phyloP scores from a whole-genome alignment of 306 rosid species.

The Trifolium fragiferum region DNA sequence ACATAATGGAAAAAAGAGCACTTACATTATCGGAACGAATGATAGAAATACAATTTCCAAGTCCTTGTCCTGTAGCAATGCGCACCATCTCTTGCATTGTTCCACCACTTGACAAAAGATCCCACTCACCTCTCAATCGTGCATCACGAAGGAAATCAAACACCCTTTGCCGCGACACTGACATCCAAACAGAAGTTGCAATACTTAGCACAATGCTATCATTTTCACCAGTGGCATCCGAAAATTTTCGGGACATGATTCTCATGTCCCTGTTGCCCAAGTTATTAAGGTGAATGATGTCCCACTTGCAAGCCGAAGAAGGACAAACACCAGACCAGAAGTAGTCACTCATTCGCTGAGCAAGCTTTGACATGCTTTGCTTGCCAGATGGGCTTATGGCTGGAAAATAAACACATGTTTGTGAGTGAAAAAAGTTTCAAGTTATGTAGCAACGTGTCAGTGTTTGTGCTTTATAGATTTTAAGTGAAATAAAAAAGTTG shows the following conservation, averaged over 20 bases:
- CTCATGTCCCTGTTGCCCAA: background rate
- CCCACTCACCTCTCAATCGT: conserved; percentile 72
- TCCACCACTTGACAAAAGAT: conserved; percentile 55
- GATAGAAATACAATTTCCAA: conserved; percentile 70
- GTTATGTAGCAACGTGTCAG: background rate
- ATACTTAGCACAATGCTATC: conserved; percentile 71
- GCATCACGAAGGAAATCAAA: conserved; percentile 68
- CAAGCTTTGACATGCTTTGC: conserved; percentile 66
- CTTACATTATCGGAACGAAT: conserved; percentile 47
- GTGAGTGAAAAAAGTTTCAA: conserved; percentile 8
- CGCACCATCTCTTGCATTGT: conserved; percentile 66
- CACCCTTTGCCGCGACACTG: conserved; percentile 58
- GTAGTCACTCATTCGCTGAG: conserved; percentile 74
- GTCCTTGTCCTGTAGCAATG: conserved; percentile 61
- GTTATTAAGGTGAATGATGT: conserved; percentile 32
- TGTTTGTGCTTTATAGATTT: background rate
- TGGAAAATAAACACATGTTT: conserved; percentile 20
- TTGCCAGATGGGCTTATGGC: conserved; percentile 53
- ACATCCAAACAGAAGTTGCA: conserved; percentile 81
- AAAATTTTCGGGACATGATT: conserved; percentile 63
- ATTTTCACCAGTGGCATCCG: conserved; percentile 67
- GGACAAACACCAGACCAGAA: conserved; percentile 68
- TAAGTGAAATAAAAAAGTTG: background rate
- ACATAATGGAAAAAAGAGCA: background rate
- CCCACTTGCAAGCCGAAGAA: too few species aligned